These are phyloP conservation scores for Curvularia hawaiiensis DNA, from an alignment of 2,329 filamentous ascomycete species.

Conservation along the genomic window DNA sequence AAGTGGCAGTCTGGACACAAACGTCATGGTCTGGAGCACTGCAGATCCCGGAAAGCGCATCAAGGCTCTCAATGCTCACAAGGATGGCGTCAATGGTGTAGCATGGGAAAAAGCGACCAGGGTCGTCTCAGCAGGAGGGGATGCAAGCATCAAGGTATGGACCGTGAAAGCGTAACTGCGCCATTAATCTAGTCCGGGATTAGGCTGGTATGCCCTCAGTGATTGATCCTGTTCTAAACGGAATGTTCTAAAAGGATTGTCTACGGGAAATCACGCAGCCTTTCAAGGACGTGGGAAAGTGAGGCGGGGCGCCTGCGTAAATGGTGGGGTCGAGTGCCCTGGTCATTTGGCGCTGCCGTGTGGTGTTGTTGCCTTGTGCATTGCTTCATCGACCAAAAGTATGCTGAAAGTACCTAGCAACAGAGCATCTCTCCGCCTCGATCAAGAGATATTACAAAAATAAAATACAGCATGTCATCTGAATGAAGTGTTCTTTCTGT, in stretches of 20 bases:
- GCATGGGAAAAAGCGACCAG: conserved; percentile 71
- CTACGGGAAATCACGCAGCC: background rate
- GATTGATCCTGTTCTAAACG: conserved; percentile 2
- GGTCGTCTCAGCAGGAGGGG: conserved; percentile 80
- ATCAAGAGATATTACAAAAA: background rate
- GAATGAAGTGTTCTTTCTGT: background rate
- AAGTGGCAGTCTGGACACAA: conserved; percentile 87
- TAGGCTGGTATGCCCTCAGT: background rate
- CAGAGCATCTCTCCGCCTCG: background rate
- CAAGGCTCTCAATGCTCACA: conserved; percentile 87
- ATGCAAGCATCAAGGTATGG: conserved; percentile 94
- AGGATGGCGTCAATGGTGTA: conserved; percentile 91
- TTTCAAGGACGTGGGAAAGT: conserved; percentile 8
- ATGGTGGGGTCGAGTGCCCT: conserved; percentile 6
- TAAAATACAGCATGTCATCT: background rate
- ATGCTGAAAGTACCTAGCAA: background rate
- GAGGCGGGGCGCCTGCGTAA: conserved; percentile 8
- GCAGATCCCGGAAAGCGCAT: conserved; percentile 81
- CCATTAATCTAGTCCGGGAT: background rate
- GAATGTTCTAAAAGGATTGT: background rate
- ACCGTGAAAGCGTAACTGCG: conserved; percentile 38
- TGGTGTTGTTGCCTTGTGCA: background rate
- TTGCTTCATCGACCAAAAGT: background rate
- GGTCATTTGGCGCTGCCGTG: conserved; percentile 2
- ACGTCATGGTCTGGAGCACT: conserved; percentile 91